Percentiles rank a stretch among this genome's conserved stretches.
Conservation (phyloP, 441 rosid species). For the Gossypium davidsonii region DNA sequence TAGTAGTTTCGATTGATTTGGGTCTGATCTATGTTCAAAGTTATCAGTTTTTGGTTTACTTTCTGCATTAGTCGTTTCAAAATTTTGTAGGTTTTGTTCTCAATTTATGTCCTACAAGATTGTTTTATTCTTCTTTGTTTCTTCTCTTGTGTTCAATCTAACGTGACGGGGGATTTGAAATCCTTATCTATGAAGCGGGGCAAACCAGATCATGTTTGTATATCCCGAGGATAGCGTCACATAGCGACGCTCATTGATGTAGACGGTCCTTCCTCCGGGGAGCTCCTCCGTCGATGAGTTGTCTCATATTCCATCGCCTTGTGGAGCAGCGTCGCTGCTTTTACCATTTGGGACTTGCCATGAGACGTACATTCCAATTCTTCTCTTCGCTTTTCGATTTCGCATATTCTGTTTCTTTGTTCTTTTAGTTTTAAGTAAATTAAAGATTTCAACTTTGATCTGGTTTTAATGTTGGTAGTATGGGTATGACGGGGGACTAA, state of each 20-base stretch:
- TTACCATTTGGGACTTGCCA: constrained; percentile 52
- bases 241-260: constrained; percentile 18
- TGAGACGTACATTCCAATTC: constrained; percentile 35
- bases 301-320: constrained; percentile 61
- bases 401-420: not conserved
- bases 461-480: not conserved
- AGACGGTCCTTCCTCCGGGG: constrained; percentile 5
- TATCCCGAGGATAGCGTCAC: constrained; percentile 38
- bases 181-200: constrained; percentile 27
- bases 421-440: not conserved
- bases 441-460: not conserved
- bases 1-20: not conserved
- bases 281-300: constrained; percentile 22
- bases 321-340: constrained; percentile 50
- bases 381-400: not conserved
- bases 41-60: not conserved
- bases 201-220: constrained; percentile 34
- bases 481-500: constrained; percentile 24
- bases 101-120: not conserved
- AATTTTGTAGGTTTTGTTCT: not conserved
- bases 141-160: not conserved
- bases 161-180: constrained; percentile 29
- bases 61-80: not conserved
- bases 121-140: not conserved
- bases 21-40: not conserved